Evolutionary conservation across 805 yeast species (phyloP).

Genomic region (Candida patagonica): DNA sequence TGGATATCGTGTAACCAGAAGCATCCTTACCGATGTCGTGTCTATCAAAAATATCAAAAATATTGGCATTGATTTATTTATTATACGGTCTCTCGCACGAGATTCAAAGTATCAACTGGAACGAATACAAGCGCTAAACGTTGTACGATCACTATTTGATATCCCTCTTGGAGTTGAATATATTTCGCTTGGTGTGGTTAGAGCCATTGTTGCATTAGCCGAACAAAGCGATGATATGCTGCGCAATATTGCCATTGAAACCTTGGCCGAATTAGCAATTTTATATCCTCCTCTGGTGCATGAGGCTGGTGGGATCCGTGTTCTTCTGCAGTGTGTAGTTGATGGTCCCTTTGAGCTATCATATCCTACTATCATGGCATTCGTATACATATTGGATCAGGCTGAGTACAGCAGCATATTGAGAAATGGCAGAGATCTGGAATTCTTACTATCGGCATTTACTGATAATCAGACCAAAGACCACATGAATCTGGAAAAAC

Average conservation of each 20-base stretch:
- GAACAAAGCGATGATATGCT: slow-evolving; percentile 47
- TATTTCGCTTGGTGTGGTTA: slow-evolving; percentile 53
- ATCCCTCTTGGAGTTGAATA: slow-evolving; percentile 43
- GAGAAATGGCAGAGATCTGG: slow-evolving; percentile 53
- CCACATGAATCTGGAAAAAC: slow-evolving; percentile 41
- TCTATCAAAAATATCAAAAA: slow-evolving; percentile 47
- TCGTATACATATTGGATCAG: slow-evolving; percentile 48
- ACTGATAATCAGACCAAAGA: slow-evolving; percentile 49
- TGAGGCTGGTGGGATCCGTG: slow-evolving; percentile 37
- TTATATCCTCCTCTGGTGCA: slow-evolving; percentile 35
- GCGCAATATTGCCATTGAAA: slow-evolving; percentile 42
- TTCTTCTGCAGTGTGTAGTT: slow-evolving; percentile 37
- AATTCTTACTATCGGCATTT: slow-evolving; percentile 56
- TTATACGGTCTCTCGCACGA: slow-evolving; percentile 56
- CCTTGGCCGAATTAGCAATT: slow-evolving; percentile 42
- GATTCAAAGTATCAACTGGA: slow-evolving; percentile 49
- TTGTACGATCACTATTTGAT: slow-evolving; percentile 54
- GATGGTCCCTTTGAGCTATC: slow-evolving; percentile 47
- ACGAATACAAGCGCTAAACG: slow-evolving; percentile 66
- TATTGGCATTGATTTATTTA: slow-evolving; percentile 49
- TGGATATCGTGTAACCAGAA: slow-evolving; percentile 66
- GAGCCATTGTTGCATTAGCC: slow-evolving; percentile 55
- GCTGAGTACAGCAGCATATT: slow-evolving; percentile 46
- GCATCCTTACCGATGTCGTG: slow-evolving; percentile 45
- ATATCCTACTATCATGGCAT: slow-evolving; percentile 35